Conservation (phyloP, 2,329 filamentous ascomycete species). For the Trichoderma afroharzianum region DNA sequence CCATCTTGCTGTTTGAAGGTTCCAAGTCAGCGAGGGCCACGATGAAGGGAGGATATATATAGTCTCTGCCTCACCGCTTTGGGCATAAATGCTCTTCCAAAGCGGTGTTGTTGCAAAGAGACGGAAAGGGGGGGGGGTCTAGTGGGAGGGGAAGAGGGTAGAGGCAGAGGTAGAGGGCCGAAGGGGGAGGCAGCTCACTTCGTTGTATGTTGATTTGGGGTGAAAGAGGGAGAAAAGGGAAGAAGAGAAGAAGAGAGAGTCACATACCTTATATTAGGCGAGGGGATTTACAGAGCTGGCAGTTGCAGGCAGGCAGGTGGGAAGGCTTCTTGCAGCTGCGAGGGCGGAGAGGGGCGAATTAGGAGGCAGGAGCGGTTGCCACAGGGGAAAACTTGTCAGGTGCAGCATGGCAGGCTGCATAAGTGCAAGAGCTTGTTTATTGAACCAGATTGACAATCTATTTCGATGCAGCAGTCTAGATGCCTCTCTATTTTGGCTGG, state of each 20-base stretch:
- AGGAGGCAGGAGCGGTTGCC: background rate
- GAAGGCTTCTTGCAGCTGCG: constrained; percentile 10
- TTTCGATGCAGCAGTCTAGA: background rate
- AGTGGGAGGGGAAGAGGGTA: too few species aligned
- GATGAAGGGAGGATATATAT: background rate
- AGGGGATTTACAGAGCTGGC: background rate
- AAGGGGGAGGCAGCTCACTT: background rate
- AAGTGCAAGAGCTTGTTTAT: background rate
- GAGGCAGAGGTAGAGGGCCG: background rate
- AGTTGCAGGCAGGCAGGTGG: background rate
- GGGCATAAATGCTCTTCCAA: background rate
- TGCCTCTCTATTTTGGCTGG: background rate
- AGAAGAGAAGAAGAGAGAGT: background rate
- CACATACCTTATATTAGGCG: background rate
- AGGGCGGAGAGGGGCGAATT: background rate
- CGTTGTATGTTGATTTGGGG: background rate
- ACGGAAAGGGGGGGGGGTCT: background rate
- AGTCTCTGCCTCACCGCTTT: background rate
- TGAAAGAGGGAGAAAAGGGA: background rate
- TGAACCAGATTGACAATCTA: background rate
- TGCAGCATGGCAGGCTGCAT: background rate
- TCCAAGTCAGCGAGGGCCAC: background rate
- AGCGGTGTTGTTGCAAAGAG: background rate
- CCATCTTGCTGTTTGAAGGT: background rate
- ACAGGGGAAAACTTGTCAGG: background rate